Conservation (phyloP, 1,139 yeast genomes). For the Sugiyamaella grinbergsii region DNA sequence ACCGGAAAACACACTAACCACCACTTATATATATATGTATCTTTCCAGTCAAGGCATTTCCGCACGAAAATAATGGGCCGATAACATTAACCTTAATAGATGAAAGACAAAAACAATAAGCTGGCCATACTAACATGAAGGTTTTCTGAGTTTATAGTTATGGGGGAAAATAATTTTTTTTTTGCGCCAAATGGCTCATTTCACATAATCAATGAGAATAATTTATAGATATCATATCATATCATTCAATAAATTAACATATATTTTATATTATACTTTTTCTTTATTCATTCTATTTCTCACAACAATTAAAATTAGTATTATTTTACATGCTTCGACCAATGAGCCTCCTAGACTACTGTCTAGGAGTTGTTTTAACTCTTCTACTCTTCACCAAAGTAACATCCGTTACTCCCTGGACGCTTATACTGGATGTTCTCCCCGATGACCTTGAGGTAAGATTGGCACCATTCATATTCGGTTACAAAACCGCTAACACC, state of each 20-base stretch:
- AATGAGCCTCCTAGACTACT: background rate
- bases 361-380: background rate
- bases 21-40: no score
- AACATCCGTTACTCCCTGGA: constrained; percentile 13
- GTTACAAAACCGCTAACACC: background rate
- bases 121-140: no score
- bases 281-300: background rate
- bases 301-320: background rate
- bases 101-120: background rate
- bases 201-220: background rate
- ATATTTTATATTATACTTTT: background rate
- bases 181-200: background rate
- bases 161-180: background rate
- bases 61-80: background rate
- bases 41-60: no score
- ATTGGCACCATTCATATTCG: background rate
- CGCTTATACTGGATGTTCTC: constrained; percentile 11
- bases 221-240: background rate
- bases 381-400: constrained; percentile 1
- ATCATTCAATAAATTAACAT: background rate
- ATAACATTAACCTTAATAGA: background rate
- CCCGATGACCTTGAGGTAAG: constrained; percentile 16
- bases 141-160: background rate
- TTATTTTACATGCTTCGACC: constrained; percentile 2
- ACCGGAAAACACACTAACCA: no score